Conservation (phyloP, 2,329 filamentous ascomycete species). For the Talaromyces albobiverticillius region DNA sequence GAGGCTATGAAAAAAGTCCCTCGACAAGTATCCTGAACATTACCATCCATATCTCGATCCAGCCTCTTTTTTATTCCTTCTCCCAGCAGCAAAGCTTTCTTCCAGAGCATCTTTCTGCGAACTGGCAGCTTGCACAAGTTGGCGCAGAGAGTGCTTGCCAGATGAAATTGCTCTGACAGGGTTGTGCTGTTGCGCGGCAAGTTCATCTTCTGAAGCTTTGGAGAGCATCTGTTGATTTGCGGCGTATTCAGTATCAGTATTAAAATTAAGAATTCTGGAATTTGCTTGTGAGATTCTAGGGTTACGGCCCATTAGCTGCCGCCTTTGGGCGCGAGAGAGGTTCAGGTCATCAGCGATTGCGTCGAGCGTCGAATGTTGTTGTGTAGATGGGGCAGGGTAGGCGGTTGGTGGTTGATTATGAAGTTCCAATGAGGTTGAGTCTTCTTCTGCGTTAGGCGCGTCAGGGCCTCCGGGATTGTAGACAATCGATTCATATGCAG, state of each 20-base stretch:
- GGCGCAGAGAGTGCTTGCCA: slow-evolving; percentile 84
- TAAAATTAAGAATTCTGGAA: slow-evolving; percentile 77
- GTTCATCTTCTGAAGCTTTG: slow-evolving; percentile 58
- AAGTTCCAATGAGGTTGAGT: slow-evolving; percentile 11
- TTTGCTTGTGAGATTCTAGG: slow-evolving; percentile 41
- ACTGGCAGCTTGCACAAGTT: slow-evolving; percentile 78
- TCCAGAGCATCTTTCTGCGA: slow-evolving; percentile 84
- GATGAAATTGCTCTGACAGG: slow-evolving; percentile 79
- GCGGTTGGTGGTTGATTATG: slow-evolving; percentile 6
- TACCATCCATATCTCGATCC: slow-evolving; percentile 82
- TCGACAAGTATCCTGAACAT: slow-evolving; percentile 6
- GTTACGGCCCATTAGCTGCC: slow-evolving; percentile 79
- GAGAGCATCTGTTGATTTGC: slow-evolving; percentile 76
- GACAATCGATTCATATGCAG: slow-evolving; percentile 40
- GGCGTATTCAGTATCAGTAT: slow-evolving; percentile 82
- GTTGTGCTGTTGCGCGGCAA: slow-evolving; percentile 63
- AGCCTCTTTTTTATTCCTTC: slow-evolving; percentile 76
- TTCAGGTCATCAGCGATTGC: slow-evolving; percentile 74
- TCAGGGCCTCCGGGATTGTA: slow-evolving; percentile 31
- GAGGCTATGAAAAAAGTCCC: too few relatives aligned
- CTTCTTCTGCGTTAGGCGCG: slow-evolving; percentile 19
- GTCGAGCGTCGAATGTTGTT: slow-evolving; percentile 56
- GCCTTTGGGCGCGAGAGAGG: slow-evolving; percentile 70
- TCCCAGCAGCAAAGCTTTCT: slow-evolving; percentile 83
- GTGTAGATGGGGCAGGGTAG: slow-evolving; percentile 8